phyloP scores from a whole-genome alignment of 345 rosid genomes.

The Sisymbrium irio region DNA sequence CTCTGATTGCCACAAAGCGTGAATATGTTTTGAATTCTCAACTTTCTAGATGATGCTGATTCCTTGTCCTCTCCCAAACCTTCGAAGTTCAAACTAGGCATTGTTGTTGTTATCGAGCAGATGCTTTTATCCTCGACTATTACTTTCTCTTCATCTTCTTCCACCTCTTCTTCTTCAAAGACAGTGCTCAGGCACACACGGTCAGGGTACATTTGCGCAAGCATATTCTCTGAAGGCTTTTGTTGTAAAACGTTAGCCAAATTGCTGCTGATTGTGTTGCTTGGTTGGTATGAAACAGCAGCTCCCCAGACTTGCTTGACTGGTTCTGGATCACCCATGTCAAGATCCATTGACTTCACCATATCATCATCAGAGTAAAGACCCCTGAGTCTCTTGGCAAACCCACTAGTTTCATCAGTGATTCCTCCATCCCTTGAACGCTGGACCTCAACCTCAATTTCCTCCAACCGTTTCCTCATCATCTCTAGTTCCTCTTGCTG shows the following conservation, averaged over 20 bases:
- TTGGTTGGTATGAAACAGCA: slow-evolving; percentile 26
- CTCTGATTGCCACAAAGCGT: slow-evolving; percentile 94
- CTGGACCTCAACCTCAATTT: slow-evolving; percentile 59
- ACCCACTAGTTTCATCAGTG: slow-evolving; percentile 49
- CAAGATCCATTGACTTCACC: slow-evolving; percentile 99
- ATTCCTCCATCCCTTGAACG: slow-evolving; percentile 41
- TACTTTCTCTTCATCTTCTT: slow-evolving; percentile 78
- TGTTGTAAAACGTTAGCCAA: slow-evolving; percentile 33
- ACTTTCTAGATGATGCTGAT: slow-evolving; percentile 50
- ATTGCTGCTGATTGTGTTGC: slow-evolving; percentile 30
- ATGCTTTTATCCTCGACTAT: slow-evolving; percentile 74
- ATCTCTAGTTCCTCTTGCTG: slow-evolving; percentile 88
- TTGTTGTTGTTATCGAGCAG: slow-evolving; percentile 34
- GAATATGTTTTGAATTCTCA: slow-evolving; percentile 82
- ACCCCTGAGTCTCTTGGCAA: slow-evolving; percentile 65
- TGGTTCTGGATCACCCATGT: slow-evolving; percentile 76
- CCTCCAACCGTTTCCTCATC: slow-evolving; percentile 74
- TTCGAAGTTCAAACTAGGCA: slow-evolving; percentile 12
- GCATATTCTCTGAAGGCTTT: slow-evolving; percentile 39
- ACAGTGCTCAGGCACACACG: slow-evolving; percentile 78
- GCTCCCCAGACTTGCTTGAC: slow-evolving; percentile 41
- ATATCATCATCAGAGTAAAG: slow-evolving; percentile 74
- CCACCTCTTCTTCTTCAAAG: slow-evolving; percentile 82
- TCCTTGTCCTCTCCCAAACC: slow-evolving; percentile 38
- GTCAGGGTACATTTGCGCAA: slow-evolving; percentile 47